Percentiles rank a stretch among this genome's conserved stretches.
phyloP scores from a whole-genome alignment of 345 rosid genomes.

The Chamaenerion angustifolium region DNA sequence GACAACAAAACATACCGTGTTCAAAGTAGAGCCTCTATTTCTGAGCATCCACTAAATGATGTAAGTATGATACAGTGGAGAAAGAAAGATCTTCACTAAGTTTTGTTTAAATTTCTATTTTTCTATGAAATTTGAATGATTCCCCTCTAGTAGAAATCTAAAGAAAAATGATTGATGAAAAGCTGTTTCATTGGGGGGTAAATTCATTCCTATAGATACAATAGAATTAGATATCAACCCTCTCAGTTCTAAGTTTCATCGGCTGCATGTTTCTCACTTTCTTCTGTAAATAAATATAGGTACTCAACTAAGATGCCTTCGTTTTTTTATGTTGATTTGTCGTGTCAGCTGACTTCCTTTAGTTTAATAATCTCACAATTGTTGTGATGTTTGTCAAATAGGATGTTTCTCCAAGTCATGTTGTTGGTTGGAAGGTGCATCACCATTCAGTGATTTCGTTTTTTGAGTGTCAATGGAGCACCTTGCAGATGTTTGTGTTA shows the following conservation, averaged over 20 bases:
- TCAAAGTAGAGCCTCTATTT: constrained; percentile 75
- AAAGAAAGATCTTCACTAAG: not conserved
- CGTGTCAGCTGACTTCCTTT: no score
- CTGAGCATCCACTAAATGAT: constrained; percentile 28
- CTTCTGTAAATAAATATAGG: no score
- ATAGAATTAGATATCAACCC: no score
- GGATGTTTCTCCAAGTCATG: constrained; percentile 46
- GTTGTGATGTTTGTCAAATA: constrained; percentile 8
- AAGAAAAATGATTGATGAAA: no score
- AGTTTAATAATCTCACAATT: not conserved
- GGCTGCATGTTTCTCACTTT: no score
- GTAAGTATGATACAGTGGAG: constrained; percentile 25
- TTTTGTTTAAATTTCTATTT: not conserved
- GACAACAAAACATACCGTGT: constrained; percentile 86
- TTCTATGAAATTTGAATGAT: not conserved
- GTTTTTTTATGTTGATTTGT: no score
- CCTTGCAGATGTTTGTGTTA: constrained; percentile 96
- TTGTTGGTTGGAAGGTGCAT: constrained; percentile 63
- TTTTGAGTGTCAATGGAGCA: constrained; percentile 98
- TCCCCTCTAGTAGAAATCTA: not conserved
- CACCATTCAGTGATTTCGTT: constrained; percentile 75
- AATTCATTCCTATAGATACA: no score
- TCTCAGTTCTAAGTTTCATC: no score
- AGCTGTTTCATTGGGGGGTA: no score
- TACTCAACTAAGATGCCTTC: no score